phyloP scores from a whole-genome alignment of 2,329 filamentous ascomycete genomes.

The Fusarium acutatum region DNA sequence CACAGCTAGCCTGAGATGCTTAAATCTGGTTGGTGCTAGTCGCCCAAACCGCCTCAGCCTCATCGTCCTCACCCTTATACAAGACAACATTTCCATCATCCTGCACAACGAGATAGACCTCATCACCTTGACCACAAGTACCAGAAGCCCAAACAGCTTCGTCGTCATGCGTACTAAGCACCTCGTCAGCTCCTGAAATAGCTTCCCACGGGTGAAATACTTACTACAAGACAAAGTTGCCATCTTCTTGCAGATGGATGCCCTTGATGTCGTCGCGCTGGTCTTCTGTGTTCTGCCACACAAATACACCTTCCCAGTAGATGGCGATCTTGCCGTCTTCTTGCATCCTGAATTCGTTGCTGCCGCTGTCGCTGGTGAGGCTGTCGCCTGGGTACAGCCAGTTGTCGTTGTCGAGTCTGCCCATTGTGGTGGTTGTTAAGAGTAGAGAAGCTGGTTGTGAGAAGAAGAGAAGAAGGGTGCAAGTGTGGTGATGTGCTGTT shows the following conservation, averaged over 20 bases:
- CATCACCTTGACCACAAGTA: constrained; percentile 30
- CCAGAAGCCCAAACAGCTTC: constrained; percentile 41
- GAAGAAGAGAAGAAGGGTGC: rapidly evolving
- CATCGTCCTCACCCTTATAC: constrained; percentile 41
- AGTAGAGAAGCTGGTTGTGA: background rate
- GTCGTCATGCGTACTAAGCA: constrained; percentile 21
- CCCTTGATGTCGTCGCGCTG: constrained; percentile 43
- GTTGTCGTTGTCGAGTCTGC: constrained; percentile 44
- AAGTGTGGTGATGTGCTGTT: background rate
- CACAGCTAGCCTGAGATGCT: rapidly evolving
- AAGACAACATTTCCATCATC: constrained; percentile 47
- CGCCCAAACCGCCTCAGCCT: constrained; percentile 41
- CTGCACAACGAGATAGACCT: constrained; percentile 42
- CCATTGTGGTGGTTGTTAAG: background rate
- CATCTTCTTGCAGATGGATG: constrained; percentile 43
- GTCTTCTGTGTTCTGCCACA: constrained; percentile 43
- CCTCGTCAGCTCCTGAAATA: background rate
- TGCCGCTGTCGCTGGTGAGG: constrained; percentile 43
- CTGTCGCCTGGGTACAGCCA: constrained; percentile 44
- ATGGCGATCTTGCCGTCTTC: constrained; percentile 44
- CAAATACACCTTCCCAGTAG: constrained; percentile 42
- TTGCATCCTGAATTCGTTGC: constrained; percentile 46
- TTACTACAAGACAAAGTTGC: constrained; percentile 47
- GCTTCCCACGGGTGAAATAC: background rate
- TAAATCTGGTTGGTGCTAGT: constrained; percentile 33